A percentile compares a stretch with the other conserved stretches of the same genome.
Conservation (phyloP, 805 yeast species). For the Wickerhamiella siamensis region DNA sequence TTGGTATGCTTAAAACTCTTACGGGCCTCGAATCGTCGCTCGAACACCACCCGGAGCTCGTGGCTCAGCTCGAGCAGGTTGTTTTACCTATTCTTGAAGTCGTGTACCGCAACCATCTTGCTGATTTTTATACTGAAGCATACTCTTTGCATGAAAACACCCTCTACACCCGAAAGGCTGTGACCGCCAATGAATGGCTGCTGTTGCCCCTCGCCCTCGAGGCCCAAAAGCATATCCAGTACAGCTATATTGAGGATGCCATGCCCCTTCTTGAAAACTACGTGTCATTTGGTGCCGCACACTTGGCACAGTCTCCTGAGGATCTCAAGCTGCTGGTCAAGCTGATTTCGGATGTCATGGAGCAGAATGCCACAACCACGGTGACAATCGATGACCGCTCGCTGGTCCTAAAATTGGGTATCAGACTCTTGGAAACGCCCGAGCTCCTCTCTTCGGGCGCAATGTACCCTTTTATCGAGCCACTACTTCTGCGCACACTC, state of each 20-base stretch:
- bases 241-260: conserved; percentile 62
- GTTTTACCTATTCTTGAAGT: conserved; percentile 55
- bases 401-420: conserved; percentile 31
- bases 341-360: conserved; percentile 25
- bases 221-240: conserved; percentile 29
- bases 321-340: conserved; percentile 38
- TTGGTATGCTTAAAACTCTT: conserved; percentile 69
- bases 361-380: conserved; percentile 10
- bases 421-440: conserved; percentile 26
- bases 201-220: conserved; percentile 39
- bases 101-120: conserved; percentile 50
- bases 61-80: conserved; percentile 48
- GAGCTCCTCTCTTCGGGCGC: conserved; percentile 13
- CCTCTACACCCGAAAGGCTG: conserved; percentile 42
- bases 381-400: conserved; percentile 32
- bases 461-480: conserved; percentile 8
- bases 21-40: conserved; percentile 68
- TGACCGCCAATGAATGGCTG: conserved; percentile 65
- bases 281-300: conserved; percentile 43
- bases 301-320: conserved; percentile 24
- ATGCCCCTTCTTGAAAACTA: conserved; percentile 61
- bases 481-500: conserved; percentile 7
- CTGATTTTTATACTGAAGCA: conserved; percentile 62
- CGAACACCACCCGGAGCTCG: conserved; percentile 62
- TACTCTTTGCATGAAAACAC: conserved; percentile 63